Base-by-base conservation (phyloP, 768 basidiomycete genomes). In the Termitomyces sp. region DNA sequence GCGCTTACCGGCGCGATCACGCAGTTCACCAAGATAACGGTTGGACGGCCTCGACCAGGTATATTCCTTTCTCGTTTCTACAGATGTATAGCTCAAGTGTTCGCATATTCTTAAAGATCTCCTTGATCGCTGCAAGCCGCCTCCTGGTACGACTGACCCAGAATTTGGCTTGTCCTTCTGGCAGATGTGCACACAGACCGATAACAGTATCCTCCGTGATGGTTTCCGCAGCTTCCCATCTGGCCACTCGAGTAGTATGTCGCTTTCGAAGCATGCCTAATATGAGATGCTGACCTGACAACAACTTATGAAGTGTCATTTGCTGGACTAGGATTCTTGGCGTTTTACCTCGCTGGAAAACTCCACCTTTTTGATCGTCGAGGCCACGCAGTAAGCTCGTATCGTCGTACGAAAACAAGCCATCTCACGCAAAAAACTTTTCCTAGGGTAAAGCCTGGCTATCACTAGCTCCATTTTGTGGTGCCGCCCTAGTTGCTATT, bases 211-310 rank as follows among this genome's bases (percentile, higher is more conserved):
- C 28, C 70, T 94, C 62, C 73, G 77, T 30, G 92, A 96, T 72
- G 95, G 94, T 1, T 98, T 92, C 76, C 82, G 90, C 64, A 94
- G 92, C 67, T 97, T 98, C 70, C 89, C 88, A 14, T 92, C 90
- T 54, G 95, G 95, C 1, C 94, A 97, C 72, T 87, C 92, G 3
- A 93, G 91, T 63, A 60, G 93, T 94, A 72, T 51, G 88, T 74
- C 14, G 38, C 30, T 44, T 35, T 7, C 16, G 24, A 4, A n/a
- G 12, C 3, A 30, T 44, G 6, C 36, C 8, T 18, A 24, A 45
- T 13, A 22, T 35, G 22, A n/a, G 35, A 24, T 36, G 32, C 20
- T 53, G 35, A 58, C 14, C 20, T 26, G 18, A 58, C 49, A 47
- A 63, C 48, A 38, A 40, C 45, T 45, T 38, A 10, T 1, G 2